Conservation (phyloP, 805 yeast species). For the Saturnispora saitoi region DNA sequence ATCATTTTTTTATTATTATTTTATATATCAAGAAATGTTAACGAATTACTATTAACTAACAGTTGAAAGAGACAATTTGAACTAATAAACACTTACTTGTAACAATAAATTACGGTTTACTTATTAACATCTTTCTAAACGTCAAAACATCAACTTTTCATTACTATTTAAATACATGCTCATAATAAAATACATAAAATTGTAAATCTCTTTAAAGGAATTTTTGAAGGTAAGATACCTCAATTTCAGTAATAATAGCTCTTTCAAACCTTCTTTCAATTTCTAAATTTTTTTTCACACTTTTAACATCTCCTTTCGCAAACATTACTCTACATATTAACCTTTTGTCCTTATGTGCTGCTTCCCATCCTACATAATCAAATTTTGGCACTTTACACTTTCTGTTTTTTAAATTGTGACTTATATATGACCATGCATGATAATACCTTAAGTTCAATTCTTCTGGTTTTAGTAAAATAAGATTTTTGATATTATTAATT, state of each 20-base stretch:
- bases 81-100: too few relatives aligned
- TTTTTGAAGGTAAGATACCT: slow-evolving; percentile 9
- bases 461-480: slow-evolving; percentile 13
- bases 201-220: neutral
- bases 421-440: slow-evolving; percentile 18
- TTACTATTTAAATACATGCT: too few relatives aligned
- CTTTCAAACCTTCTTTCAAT: slow-evolving; percentile 24
- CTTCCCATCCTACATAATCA: slow-evolving; percentile 39
- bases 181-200: neutral
- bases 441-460: slow-evolving; percentile 18
- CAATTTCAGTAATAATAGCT: slow-evolving; percentile 23
- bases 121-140: too few relatives aligned
- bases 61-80: too few relatives aligned
- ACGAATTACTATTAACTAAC: too few relatives aligned
- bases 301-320: slow-evolving; percentile 29
- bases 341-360: slow-evolving; percentile 39
- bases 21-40: too few relatives aligned
- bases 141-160: too few relatives aligned
- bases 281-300: slow-evolving; percentile 21
- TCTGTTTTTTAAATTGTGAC: slow-evolving; percentile 16
- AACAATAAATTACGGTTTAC: too few relatives aligned
- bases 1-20: too few relatives aligned
- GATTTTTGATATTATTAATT: slow-evolving; percentile 14
- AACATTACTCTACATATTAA: slow-evolving; percentile 64
- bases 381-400: slow-evolving; percentile 12